Base-by-base conservation (phyloP, 805 yeast species). In the Candida sakaeoensis region DNA sequence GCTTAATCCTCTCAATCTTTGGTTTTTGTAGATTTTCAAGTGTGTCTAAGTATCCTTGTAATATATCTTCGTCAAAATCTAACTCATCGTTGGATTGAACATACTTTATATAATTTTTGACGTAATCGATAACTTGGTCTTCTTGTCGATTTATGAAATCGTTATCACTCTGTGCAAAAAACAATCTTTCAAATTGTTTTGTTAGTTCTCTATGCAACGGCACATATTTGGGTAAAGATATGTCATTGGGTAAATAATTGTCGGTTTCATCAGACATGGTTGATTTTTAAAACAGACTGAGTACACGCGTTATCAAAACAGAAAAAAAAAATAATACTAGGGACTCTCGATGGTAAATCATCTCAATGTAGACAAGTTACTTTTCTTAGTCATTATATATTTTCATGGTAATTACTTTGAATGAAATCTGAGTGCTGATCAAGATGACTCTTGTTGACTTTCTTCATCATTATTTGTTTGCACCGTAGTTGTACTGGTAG, bases 21-120 rank as follows among this genome's bases (percentile, higher is more conserved):
- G 55, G 30, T 7, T 37, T 34, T 2, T 42, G 26, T n/a, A 57
- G 36, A 2, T 33, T 32, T 26, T 50, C 53, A 21, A 55, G 48
- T 1, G 55, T 39, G 3, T 41, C n/a, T 13, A 38, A 24, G 33
- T 45, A 48, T 4, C 23, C 16, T 1, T 29, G 12, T 14, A 53
- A 33, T 4, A 40, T 35, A 2, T 21, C 8, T 13, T 39, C 43
- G 31, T 43, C 45, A 13, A 49, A 31, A 8, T 39, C 41, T 8
- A 42, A 25, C 6, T 34, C 27, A 2, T 39, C 30, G 25, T 39
- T 39, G 1, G 33, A 22, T 25, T 45, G 31, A 13, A 47, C 37
- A 27, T 29, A 42, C 12, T 50, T 45, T 4, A 49, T 42, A 31
- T 49, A 52, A 8, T 47, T 34, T 13, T 50, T 42, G 10, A 45